phyloP scores from a whole-genome alignment of 345 rosid genomes.

The Abelmoschus esculentus region DNA sequence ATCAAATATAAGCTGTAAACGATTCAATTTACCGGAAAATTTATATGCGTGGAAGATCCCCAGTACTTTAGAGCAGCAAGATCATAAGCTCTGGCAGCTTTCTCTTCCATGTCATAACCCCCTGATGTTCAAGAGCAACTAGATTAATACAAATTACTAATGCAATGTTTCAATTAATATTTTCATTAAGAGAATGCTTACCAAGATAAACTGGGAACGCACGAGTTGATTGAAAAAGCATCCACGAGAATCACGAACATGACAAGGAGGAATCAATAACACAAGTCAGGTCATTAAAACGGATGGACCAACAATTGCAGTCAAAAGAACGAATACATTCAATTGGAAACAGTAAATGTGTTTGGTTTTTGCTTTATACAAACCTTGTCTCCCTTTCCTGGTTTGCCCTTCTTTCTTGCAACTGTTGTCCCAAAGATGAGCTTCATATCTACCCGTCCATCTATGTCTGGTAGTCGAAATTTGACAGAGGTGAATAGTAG shows the following conservation, averaged over 20 bases:
- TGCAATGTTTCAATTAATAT: neutral
- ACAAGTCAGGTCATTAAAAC: slow-evolving; percentile 28
- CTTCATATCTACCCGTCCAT: slow-evolving; percentile 89
- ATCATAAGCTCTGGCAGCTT: slow-evolving; percentile 80
- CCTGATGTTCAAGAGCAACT: slow-evolving; percentile 31
- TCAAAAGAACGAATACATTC: slow-evolving; percentile 19
- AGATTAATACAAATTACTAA: neutral
- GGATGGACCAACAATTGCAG: slow-evolving; percentile 18
- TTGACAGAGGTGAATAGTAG: neutral
- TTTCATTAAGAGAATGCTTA: slow-evolving; percentile 17
- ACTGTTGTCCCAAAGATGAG: slow-evolving; percentile 84
- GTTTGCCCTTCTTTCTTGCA: slow-evolving; percentile 92
- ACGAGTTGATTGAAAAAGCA: slow-evolving; percentile 31
- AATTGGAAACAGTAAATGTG: slow-evolving; percentile 14
- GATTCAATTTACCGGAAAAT: slow-evolving; percentile 43
- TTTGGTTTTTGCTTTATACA: slow-evolving; percentile 19
- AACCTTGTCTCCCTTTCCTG: slow-evolving; percentile 90
- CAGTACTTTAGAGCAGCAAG: slow-evolving; percentile 83
- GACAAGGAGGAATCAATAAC: slow-evolving; percentile 22
- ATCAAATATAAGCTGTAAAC: neutral
- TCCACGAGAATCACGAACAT: slow-evolving; percentile 23
- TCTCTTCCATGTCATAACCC: slow-evolving; percentile 85
- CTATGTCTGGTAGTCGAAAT: slow-evolving; percentile 39
- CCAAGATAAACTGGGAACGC: slow-evolving; percentile 61
- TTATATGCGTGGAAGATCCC: slow-evolving; percentile 75